Base-by-base conservation (phyloP, 257 asterid genomes). In the Nicotiana attenuata region DNA sequence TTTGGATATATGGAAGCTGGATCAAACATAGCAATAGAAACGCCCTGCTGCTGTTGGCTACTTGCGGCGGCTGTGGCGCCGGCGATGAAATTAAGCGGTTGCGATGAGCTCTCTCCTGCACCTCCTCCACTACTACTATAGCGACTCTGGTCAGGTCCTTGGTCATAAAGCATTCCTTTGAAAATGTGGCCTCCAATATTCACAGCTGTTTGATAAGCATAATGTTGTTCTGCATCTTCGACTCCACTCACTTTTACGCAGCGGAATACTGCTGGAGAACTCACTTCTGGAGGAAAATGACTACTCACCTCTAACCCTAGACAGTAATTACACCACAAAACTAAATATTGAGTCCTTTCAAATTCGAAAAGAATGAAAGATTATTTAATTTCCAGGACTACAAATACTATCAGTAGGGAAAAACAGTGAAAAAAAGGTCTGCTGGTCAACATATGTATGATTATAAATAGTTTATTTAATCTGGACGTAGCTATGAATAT, bases 121-220 rank as follows among this genome's bases (percentile, higher is more conserved):
- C 82, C 84, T 45, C 75, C 80, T 17, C 56, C 57, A 3, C 81
- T 76, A 16, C 75, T 59, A 38, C 47, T 41, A 63, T 86, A 83
- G 57, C 91, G 92, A 65, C 20, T 82, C n/a, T 89, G 47, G 8
- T 41, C 94, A 3, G 87, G 90, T 24, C 97, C 95, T 88, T 91
- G 95, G 84, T 92, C 97, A 77, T 92, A 92, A 35, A 92, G 89
- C 80, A 92, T 91, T 78, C 97, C 97, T 86, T 88, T 91, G 89
- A 92, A 92, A 77, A 91, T 88, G 47, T 91, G 97, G 10, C 97
- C 95, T 19, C 89, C 92, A 17, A 92, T 90, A 85, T 84, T 89
- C 7, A 92, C 97, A 35, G 97, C 92, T 33, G 95, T 91, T 78
- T 92, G 95, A 55, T 92, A 92, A 2, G 97, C 97, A 82, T 86